These are phyloP conservation scores for Blumeriella jaapii DNA, from an alignment of 2,329 filamentous ascomycete species.

Conservation along the genomic window DNA sequence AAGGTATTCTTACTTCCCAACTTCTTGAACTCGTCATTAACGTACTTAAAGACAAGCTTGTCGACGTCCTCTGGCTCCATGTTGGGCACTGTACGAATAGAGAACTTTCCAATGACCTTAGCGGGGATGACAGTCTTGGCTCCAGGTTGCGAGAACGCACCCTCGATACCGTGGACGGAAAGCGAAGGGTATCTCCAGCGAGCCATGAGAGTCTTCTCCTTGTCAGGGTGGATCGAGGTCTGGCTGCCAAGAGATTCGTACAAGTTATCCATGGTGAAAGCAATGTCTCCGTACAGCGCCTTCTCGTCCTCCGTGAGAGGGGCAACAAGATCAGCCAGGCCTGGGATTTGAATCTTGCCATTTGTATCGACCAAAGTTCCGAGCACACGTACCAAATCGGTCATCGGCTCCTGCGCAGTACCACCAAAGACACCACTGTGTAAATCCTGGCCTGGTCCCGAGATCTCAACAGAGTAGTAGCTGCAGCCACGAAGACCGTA, in stretches of 20 bases:
- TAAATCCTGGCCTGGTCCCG: conserved; percentile 82
- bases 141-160: conserved; percentile 83
- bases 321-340: conserved; percentile 86
- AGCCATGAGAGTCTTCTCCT: conserved; percentile 87
- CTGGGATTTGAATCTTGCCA: conserved; percentile 90
- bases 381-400: conserved; percentile 76
- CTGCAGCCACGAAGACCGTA: conserved; percentile 96
- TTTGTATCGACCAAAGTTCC: conserved; percentile 75
- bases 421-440: conserved; percentile 97
- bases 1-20: conserved; percentile 86
- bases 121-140: conserved; percentile 98
- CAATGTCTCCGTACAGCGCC: conserved; percentile 75
- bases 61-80: conserved; percentile 93
- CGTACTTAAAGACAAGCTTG: conserved; percentile 68
- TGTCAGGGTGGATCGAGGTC: conserved; percentile 78
- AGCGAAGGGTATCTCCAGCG: conserved; percentile 93
- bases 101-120: conserved; percentile 97
- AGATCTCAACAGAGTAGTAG: conserved; percentile 90
- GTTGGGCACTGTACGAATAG: conserved; percentile 90
- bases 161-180: conserved; percentile 89
- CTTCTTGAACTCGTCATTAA: conserved; percentile 76
- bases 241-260: conserved; percentile 83
- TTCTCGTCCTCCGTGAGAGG: conserved; percentile 80
- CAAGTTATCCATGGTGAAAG: conserved; percentile 93
- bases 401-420: conserved; percentile 97